These are phyloP conservation scores for Mucor indicus DNA, from an alignment of 371 early-diverging fungal genomes.

Conservation along the genomic window DNA sequence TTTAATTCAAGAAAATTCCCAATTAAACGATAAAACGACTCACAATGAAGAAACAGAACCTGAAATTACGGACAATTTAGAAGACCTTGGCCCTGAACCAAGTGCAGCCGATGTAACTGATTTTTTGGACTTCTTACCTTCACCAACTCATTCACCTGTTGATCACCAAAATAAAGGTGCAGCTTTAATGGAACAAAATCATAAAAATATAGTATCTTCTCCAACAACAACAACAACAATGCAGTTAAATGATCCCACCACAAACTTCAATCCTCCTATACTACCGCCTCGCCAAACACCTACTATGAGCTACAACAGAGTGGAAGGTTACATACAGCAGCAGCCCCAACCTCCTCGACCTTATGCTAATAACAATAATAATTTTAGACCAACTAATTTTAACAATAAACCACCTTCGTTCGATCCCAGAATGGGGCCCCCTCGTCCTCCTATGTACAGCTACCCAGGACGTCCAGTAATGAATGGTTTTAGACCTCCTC, in stretches of 20 bases:
- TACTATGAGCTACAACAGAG: no score
- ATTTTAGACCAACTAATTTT: constrained; percentile 5
- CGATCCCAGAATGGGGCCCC: constrained; percentile 11
- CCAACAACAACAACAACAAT: constrained; percentile 3
- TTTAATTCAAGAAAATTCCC: background rate
- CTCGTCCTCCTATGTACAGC: constrained; percentile 8
- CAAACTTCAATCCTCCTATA: background rate
- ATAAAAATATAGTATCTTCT: background rate
- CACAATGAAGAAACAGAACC: background rate
- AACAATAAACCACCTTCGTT: constrained; percentile 1
- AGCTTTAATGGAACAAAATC: constrained; percentile 21
- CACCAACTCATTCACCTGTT: constrained; percentile 42
- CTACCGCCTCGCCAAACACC: background rate
- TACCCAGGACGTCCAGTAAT: constrained; percentile 3
- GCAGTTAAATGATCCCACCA: no score
- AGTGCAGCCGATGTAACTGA: constrained; percentile 51
- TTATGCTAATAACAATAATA: background rate
- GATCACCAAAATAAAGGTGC: constrained; percentile 14
- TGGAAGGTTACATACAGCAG: background rate
- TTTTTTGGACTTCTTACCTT: constrained; percentile 47
- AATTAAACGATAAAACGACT: background rate
- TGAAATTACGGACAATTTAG: background rate
- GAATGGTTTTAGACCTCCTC: constrained; percentile 2
- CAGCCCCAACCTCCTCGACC: constrained; percentile 5
- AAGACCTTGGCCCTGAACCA: constrained; percentile 38